Evolutionary conservation across 768 basidiomycete genomes (phyloP).

Genomic region (Austroboletus festivus): DNA sequence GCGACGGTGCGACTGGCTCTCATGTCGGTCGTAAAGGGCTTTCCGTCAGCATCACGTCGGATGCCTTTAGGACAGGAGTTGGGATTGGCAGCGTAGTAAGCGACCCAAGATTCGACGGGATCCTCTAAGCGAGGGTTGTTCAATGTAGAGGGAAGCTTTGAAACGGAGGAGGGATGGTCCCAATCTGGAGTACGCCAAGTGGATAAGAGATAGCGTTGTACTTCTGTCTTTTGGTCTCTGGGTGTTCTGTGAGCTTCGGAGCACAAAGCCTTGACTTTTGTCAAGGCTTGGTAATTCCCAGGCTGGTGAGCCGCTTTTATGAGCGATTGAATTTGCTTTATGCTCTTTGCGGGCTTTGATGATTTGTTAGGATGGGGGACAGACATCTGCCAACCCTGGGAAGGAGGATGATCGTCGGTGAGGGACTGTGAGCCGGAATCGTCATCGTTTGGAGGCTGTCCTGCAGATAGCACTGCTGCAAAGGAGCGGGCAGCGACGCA

Average conservation of each 20-base stretch:
- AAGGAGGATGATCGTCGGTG: slow-evolving; percentile 18
- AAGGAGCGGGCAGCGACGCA: slow-evolving; percentile 35
- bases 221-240: slow-evolving; percentile 42
- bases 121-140: slow-evolving; percentile 48
- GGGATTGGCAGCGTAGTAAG: slow-evolving; percentile 42
- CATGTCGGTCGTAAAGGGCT: slow-evolving; percentile 41
- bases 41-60: slow-evolving; percentile 36
- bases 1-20: slow-evolving; percentile 47
- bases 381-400: slow-evolving; percentile 26
- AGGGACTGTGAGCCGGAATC: slow-evolving; percentile 22
- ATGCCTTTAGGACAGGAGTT: slow-evolving; percentile 49
- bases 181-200: slow-evolving; percentile 45
- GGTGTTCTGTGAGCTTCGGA: slow-evolving; percentile 43
- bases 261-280: slow-evolving; percentile 43
- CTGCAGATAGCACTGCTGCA: slow-evolving; percentile 31
- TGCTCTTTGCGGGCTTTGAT: slow-evolving; percentile 32
- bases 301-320: slow-evolving; percentile 43
- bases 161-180: slow-evolving; percentile 21
- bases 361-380: slow-evolving; percentile 12
- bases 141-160: slow-evolving; percentile 22
- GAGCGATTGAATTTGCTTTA: slow-evolving; percentile 41
- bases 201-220: slow-evolving; percentile 40
- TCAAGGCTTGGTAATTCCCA: slow-evolving; percentile 38
- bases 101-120: slow-evolving; percentile 44
- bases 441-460: slow-evolving; percentile 26